Conservation (phyloP, 331 rosid genomes). For the Acacia pycnantha region DNA sequence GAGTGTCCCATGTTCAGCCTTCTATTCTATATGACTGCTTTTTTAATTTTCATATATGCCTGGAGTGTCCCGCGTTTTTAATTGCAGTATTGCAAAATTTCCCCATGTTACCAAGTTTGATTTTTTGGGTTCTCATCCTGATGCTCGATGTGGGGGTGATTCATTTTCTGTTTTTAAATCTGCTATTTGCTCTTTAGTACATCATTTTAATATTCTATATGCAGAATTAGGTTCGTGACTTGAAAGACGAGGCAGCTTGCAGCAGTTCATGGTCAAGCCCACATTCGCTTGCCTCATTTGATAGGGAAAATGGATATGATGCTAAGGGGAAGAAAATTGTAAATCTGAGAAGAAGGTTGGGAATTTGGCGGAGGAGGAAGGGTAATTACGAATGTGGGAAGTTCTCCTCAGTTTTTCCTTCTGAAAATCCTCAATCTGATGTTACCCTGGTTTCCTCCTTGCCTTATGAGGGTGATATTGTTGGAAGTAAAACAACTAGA, state of each 20-base stretch:
- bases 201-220: too few relatives aligned
- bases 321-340: conserved; percentile 58
- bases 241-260: conserved; percentile 52
- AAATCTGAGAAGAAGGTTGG: conserved; percentile 55
- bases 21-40: too few relatives aligned
- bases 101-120: too few relatives aligned
- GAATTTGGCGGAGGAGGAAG: conserved; percentile 55
- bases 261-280: conserved; percentile 51
- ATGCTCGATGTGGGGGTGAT: too few relatives aligned
- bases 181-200: too few relatives aligned
- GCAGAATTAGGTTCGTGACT: conserved; percentile 39
- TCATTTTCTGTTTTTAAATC: too few relatives aligned
- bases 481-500: conserved; percentile 34
- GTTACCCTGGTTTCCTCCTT: conserved; percentile 24
- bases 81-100: too few relatives aligned
- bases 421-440: conserved; percentile 33
- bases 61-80: too few relatives aligned
- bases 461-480: conserved; percentile 35
- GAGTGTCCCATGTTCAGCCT: too few relatives aligned
- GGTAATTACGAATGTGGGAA: conserved; percentile 41
- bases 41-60: too few relatives aligned
- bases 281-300: conserved; percentile 36
- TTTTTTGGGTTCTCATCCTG: too few relatives aligned
- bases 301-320: conserved; percentile 53
- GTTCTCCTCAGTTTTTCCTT: conserved; percentile 26